Base-by-base conservation (phyloP, 2,329 filamentous ascomycete species). In the Ciborinia camelliae region DNA sequence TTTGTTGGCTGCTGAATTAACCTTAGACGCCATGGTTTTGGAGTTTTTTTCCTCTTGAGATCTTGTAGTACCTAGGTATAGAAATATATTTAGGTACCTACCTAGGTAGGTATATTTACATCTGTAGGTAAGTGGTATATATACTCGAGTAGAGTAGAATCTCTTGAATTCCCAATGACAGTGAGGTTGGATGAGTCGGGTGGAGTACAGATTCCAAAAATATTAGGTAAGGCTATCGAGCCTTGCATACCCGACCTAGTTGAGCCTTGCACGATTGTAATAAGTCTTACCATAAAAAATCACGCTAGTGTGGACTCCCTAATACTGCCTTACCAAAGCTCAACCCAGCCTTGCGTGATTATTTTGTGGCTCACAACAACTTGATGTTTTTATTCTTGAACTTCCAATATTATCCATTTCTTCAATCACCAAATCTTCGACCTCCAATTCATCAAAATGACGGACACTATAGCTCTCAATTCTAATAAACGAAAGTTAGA, bases 401-500 rank as follows among this genome's bases (percentile, higher is more conserved):
- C 28, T 47, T 47, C 7, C 15, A 47, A 35, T 14, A n/a, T 4
- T 8, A 58, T 15, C n/a, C 15, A 23, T 15, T 48, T 41, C 7
- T 35, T 48, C 5, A 26, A 1, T 35, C 30, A 23, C 4, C n/a
- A 23, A 15, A 3, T 23, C 20, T 45, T 4, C 12, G 12, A 14
- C 14, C 20, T 35, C n/a, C 26, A 14, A 43, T 32, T 28, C 23
- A 28, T 60, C 53, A 62, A 65, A 4, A 79, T 80, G 78, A 71
- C 74, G 20, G 73, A 74, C n/a, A n/a, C n/a, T 39, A 71, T 75
- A 35, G 77, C 77, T 55, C 67, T 65, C 54, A 78, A 75, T 62
- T 77, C 79, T 4, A 80, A 79, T 64, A 86, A 86, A 76, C 81
- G 86, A 66, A 83, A 79, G 68, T 84, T 73, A 64, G 72, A 64